Percentiles rank a stretch among this genome's conserved stretches.
Conservation (phyloP, 495 filamentous ascomycete genomes). For the Neurospora cerealis region DNA sequence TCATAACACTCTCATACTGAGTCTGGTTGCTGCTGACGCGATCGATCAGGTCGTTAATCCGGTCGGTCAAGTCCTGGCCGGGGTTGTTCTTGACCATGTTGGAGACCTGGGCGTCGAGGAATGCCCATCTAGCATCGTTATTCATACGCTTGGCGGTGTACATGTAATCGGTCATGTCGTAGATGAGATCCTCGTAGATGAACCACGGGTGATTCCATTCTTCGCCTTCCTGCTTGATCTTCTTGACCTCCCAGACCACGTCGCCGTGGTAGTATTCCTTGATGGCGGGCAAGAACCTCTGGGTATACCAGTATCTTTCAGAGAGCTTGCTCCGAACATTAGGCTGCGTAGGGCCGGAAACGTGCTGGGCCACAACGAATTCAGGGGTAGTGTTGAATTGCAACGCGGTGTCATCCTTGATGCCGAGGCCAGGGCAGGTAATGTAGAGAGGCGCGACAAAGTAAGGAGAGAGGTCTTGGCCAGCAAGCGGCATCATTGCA, state of each 20-base stretch:
- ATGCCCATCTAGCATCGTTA: conserved; percentile 43
- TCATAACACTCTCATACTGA: conserved; percentile 30
- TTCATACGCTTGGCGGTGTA: conserved; percentile 50
- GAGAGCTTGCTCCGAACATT: conserved; percentile 46
- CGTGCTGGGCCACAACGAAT: conserved; percentile 45
- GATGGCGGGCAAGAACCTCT: conserved; percentile 68
- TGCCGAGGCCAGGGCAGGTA: conserved; percentile 60
- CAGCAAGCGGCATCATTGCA: conserved; percentile 67
- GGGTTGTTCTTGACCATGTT: conserved; percentile 61
- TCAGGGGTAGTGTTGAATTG: conserved; percentile 50
- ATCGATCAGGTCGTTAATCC: conserved; percentile 42
- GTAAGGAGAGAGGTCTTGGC: conserved; percentile 70
- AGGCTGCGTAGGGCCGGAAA: conserved; percentile 50
- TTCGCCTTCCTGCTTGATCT: conserved; percentile 53
- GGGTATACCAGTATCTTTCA: conserved; percentile 63
- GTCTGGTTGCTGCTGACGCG: conserved; percentile 28
- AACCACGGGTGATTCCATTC: conserved; percentile 67
- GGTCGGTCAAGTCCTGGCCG: conserved; percentile 62
- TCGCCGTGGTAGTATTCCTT: conserved; percentile 79
- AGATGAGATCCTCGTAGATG: conserved; percentile 62
- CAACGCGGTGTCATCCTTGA: conserved; percentile 40
- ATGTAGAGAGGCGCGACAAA: conserved; percentile 71
- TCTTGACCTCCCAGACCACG: conserved; percentile 51
- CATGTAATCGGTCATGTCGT: conserved; percentile 89
- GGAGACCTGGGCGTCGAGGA: conserved; percentile 55